Base-by-base conservation (phyloP, 2,329 filamentous ascomycete genomes). In the Drechslerella dactyloides region DNA sequence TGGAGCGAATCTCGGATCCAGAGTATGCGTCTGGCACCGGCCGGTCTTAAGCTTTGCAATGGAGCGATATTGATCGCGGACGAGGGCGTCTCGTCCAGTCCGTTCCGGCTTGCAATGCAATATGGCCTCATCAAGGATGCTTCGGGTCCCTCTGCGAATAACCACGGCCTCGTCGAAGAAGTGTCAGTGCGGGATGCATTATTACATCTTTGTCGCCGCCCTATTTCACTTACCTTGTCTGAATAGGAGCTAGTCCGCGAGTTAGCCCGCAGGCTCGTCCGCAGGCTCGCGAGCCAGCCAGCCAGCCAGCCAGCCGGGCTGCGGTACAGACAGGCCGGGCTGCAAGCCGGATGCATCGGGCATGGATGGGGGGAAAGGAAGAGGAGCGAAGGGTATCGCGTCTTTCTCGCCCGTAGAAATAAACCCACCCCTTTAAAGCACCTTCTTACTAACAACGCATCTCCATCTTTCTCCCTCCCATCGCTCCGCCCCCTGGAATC, bases 391-490 rank as follows among this genome's bases (percentile, higher is more conserved):
- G 30, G 27, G 33, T 60, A 66, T 66, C 62, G 62, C 57, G 64
- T 56, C 69, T 66, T 64, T 61, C 46, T 55, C 56, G 27, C 40
- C 51, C 60, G 53, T 30, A 48, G 51, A 64, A 63, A 55, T 59
- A 60, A 60, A 66, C 66, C 73, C 74, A 60, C 70, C 66, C 73
- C 74, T 72, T 73, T 74, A 73, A 64, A 75, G 68, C 69, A 54
- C 58, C 58, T 58, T 57, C 66, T 64, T 61, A 44, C 60, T 56
- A 51, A 64, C 74, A 65, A 70, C 66, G 58, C 66, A 70, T 69
- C 33, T 42, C 17, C n/a, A 10, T 30, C 37, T 21, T 54, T 46
- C 54, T 62, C 63, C 54, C 53, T 68, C 65, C 58, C 61, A 50
- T 53, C 61, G 60, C 51, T 48, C 51, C 50, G 33, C 55, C 62